Conservation (phyloP, 2,329 filamentous ascomycete species). For the Akanthomyces muscarius region DNA sequence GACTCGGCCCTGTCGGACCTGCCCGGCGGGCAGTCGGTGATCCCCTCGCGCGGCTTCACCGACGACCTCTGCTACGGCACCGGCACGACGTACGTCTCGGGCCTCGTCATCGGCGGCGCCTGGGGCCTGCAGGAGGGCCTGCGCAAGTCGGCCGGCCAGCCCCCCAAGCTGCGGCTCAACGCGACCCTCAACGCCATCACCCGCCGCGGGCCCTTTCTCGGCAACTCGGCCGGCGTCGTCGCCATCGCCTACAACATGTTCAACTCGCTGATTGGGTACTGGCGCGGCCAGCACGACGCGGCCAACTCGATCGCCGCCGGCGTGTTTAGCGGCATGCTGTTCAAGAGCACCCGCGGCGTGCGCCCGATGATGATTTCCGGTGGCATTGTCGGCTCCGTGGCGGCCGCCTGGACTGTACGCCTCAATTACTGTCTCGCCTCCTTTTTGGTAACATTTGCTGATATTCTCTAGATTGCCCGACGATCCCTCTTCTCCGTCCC, state of each 20-base stretch:
- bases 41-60: constrained; percentile 94
- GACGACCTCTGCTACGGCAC: constrained; percentile 98
- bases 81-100: constrained; percentile 88
- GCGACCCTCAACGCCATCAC: constrained; percentile 93
- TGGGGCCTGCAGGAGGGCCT: constrained; percentile 93
- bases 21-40: constrained; percentile 77
- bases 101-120: constrained; percentile 76
- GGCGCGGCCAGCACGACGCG: constrained; percentile 82
- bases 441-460: constrained; percentile 3
- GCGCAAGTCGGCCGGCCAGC: constrained; percentile 67
- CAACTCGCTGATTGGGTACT: constrained; percentile 77
- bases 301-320: constrained; percentile 86
- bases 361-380: constrained; percentile 94
- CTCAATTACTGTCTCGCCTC: constrained; percentile 13
- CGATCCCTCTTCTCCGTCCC: constrained; percentile 40
- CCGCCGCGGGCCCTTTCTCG: constrained; percentile 85
- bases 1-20: constrained; percentile 84
- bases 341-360: constrained; percentile 90
- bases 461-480: constrained; percentile 32
- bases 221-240: constrained; percentile 92
- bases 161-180: constrained; percentile 90
- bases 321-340: constrained; percentile 83
- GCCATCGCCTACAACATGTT: constrained; percentile 95
- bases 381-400: constrained; percentile 79
- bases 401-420: constrained; percentile 87